Evolutionary conservation across 2,329 filamentous ascomycete species (phyloP).

Genomic region (Trichoderma oligosporum): DNA sequence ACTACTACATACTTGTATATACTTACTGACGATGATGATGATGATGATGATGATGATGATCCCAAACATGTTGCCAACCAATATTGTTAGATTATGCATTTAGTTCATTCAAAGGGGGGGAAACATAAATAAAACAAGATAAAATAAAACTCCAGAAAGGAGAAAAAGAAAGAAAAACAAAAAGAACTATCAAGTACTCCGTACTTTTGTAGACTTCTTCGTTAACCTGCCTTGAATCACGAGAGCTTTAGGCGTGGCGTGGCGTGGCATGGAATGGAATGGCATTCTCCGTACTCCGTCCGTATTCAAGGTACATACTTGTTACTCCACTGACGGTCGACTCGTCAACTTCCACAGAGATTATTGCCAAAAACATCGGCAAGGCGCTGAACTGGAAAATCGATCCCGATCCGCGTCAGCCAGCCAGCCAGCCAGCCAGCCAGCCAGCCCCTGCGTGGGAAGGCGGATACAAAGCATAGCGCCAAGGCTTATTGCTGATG

Average conservation of each 20-base stretch:
- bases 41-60: neutral
- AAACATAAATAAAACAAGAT: too few species aligned
- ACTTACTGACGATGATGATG: neutral
- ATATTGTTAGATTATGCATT: neutral
- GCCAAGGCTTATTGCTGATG: slow-evolving; percentile 16
- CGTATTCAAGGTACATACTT: neutral
- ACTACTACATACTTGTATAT: too few species aligned
- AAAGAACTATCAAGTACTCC: neutral
- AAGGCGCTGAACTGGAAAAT: neutral
- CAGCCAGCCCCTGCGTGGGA: slow-evolving; percentile 15
- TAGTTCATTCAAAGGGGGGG: neutral
- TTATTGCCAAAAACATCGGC: neutral
- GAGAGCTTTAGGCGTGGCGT: neutral
- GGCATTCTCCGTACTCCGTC: neutral
- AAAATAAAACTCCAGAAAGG: too few species aligned
- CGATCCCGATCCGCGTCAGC: slow-evolving; percentile 19
- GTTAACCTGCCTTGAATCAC: neutral
- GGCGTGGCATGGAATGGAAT: too few species aligned
- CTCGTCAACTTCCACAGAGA: too few species aligned
- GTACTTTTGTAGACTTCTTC: neutral
- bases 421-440: too few species aligned
- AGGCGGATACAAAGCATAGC: slow-evolving; percentile 14
- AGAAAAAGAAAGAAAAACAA: neutral
- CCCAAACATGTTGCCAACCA: neutral
- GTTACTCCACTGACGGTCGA: too few species aligned